Base-by-base conservation (phyloP, 164 flowering plant species). In the Echeveria elegans region DNA sequence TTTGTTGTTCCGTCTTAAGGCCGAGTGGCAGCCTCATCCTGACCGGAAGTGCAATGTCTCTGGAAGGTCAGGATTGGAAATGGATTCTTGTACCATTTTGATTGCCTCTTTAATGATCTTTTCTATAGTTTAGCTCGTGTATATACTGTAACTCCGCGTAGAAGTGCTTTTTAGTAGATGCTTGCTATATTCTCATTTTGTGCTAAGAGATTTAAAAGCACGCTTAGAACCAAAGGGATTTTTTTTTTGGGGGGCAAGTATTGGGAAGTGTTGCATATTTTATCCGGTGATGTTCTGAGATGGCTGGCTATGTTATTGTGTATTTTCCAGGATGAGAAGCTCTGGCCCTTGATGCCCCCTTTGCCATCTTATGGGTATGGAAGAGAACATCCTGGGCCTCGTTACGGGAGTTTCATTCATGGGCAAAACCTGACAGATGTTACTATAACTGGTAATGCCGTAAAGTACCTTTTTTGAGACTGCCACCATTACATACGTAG, bases 321-420 rank as follows among this genome's bases (percentile, higher is more conserved):
- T 26, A 28, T n/a, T 72, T 48, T 72, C 34, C 76, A 82, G 87
- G 82, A 81, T 66, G 45, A 38, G 19, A 23, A 53, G 1, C 75
- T 80, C 15, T 82, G 85, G 85, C 73, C 64, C 15, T 32, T 78
- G 26, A 66, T 72, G 21, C 77, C 78, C 1, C 77, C 88, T 0
- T 66, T 85, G 18, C 86, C 88, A 5, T 85, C 88, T 1, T 85
- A 82, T 68, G 88, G 86, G 6, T 78, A 74, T 23, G 86, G 83
- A 5, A 74, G 66, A 26, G 88, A 81, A 19, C 40, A 68, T 7
- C 77, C 80, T 5, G 82, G 79, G 21, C 62, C 67, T 41, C 74
- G 88, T 50, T 82, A 82, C 63, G 66, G 75, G 18, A 81, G 85
- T 71, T 69, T 82, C 64, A 77, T 85, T 23, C 66, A 43, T 40